phyloP scores from a whole-genome alignment of 768 basidiomycete genomes.

The Terana coerulea region DNA sequence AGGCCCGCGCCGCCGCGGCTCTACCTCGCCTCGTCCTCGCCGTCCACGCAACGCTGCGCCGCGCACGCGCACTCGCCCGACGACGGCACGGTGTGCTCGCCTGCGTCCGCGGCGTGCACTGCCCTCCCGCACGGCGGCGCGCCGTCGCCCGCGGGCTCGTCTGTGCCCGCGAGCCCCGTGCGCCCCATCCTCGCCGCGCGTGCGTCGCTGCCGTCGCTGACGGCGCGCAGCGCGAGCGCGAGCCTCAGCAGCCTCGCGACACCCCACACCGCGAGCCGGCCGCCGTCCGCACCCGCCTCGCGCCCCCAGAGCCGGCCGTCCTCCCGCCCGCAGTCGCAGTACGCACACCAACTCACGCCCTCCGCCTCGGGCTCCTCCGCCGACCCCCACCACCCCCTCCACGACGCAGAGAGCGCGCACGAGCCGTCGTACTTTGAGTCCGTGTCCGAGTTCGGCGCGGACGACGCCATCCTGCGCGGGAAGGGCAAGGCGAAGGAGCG shows the following conservation, averaged over 20 bases:
- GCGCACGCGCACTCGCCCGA: conserved; percentile 17
- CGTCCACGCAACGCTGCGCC: conserved; percentile 18
- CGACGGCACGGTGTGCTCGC: conserved; percentile 44
- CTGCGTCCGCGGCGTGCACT: conserved; percentile 20
- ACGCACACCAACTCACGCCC: background rate
- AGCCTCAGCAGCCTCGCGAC: conserved; percentile 45
- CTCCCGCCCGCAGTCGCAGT: background rate
- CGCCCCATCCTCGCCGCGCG: conserved; percentile 21
- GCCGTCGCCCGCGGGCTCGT: background rate
- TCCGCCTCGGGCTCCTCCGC: background rate
- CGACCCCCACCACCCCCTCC: background rate
- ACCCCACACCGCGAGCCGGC: conserved; percentile 24
- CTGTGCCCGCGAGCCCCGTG: conserved; percentile 17
- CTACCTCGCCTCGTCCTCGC: background rate
- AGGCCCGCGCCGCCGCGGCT: conserved; percentile 8
- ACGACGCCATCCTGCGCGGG: background rate
- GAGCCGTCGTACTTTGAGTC: background rate
- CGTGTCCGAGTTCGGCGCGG: background rate
- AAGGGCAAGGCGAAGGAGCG: background rate
- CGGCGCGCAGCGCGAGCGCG: conserved; percentile 16
- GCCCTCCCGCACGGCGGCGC: conserved; percentile 10
- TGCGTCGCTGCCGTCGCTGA: conserved; percentile 22
- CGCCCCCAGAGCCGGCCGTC: background rate
- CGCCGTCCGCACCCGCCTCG: conserved; percentile 12
- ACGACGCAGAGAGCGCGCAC: too few species aligned